Conservation (phyloP, 1,284 basidiomycete genomes). For the Ustilago cynodontis region DNA sequence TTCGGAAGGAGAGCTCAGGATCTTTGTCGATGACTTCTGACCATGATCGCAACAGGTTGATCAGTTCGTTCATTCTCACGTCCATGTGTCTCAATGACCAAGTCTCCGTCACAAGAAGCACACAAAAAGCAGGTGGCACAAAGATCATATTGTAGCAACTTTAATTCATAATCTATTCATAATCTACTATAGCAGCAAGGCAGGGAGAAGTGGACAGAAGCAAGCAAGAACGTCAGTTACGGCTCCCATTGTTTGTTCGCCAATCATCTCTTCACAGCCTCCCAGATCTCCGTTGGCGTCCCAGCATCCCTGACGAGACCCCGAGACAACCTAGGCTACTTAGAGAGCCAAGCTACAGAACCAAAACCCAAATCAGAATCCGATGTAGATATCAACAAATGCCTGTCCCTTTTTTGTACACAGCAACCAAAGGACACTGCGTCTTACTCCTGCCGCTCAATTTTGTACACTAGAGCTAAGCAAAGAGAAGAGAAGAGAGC, state of each 20-base stretch:
- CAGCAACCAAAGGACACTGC: conserved; percentile 13
- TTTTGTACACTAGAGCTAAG: conserved; percentile 54
- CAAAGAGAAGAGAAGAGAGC: conserved; percentile 31
- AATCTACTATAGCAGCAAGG: not conserved
- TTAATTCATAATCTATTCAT: not conserved
- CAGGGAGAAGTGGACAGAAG: conserved; percentile 1
- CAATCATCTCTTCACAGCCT: not conserved
- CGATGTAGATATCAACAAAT: conserved; percentile 62
- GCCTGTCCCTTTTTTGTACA: conserved; percentile 49
- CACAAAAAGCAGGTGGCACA: not conserved
- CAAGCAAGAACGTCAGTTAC: conserved; percentile 12
- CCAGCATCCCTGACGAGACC: not conserved
- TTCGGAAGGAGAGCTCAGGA: not conserved
- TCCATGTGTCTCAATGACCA: no score
- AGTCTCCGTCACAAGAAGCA: not conserved
- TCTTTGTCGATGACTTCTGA: no score
- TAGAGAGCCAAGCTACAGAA: not conserved
- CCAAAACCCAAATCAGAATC: conserved; percentile 39
- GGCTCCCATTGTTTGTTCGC: not conserved
- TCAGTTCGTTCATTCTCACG: no score
- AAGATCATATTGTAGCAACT: not conserved
- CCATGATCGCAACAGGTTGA: no score
- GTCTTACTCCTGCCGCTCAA: conserved; percentile 48
- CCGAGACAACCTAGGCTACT: not conserved
- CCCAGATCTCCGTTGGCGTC: not conserved